Evolutionary conservation across 768 basidiomycete genomes (phyloP), one percentile per base, ranked within the genome.

Genomic region (Royoungia palumana): DNA sequence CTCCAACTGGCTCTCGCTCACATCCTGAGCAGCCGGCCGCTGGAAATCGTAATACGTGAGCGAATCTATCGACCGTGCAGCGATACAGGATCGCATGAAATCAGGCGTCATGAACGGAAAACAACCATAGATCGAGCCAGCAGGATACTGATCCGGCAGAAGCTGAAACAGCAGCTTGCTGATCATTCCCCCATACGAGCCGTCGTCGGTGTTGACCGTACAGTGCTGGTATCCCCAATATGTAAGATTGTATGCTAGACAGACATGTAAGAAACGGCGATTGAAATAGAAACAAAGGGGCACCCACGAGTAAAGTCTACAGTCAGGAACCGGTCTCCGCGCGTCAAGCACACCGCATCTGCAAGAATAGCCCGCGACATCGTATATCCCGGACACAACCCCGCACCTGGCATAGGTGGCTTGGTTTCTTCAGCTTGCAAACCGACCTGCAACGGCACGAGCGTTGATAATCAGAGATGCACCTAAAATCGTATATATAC

Each of bases 291-390:
- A 27, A 35, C 10, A 39, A 38, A 24, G 13, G 6, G 35, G 24
- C 21, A 71, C 85, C 19, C 55, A 87, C 87, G 87, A 8, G 87
- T 91, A 58, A 82, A 83, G 36, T 90, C 87, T 9, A 76, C 74
- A 1, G 89, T 90, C 54, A 88, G 67, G 70, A 87, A 91, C 6
- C 86, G 79, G 62, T 93, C 90, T 7, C 90, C 89, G 27, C 89
- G 80, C 25, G 78, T 80, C 49, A 92, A 72, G 53, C 76, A 81
- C 30, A 90, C 83, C 2, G 88, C 89, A 61, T 90, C 88, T 11
- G 83, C 75, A 13, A 94, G 72, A 54, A 94, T 92, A n/a, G 88
- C 86, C 37, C 90, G 76, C 7, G 88, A 88, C 54, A 89, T 85
- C 5, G 90, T 91, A 69, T 82, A 90, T 22, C 88, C 87, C 5